These are phyloP conservation scores for Curvularia sp. DNA, from an alignment of 2,329 filamentous ascomycete species.

Conservation along the genomic window DNA sequence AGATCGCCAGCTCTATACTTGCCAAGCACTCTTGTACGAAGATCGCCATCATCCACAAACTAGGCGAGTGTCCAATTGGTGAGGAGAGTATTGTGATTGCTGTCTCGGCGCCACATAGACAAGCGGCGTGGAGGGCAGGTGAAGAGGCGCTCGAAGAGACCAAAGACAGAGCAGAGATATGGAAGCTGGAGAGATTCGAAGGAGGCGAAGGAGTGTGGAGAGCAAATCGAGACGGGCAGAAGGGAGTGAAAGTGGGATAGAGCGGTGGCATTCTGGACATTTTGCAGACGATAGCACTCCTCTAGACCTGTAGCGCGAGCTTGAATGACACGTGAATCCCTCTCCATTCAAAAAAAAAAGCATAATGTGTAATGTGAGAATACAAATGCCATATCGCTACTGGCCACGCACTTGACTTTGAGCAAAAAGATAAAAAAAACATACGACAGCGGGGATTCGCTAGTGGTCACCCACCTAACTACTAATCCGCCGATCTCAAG, in stretches of 20 bases:
- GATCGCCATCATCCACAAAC: constrained; percentile 81
- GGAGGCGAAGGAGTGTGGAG: constrained; percentile 82
- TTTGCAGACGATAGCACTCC: background rate
- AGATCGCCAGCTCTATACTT: constrained; percentile 66
- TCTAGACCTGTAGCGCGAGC: background rate
- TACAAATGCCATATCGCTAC: too few relatives aligned
- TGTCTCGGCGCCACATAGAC: constrained; percentile 81
- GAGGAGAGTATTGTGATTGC: constrained; percentile 93
- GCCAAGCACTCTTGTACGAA: constrained; percentile 71
- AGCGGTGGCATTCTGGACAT: constrained; percentile 4
- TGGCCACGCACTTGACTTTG: too few relatives aligned
- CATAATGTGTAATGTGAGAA: background rate
- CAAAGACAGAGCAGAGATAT: constrained; percentile 89
- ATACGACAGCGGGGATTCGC: too few relatives aligned
- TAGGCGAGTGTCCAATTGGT: constrained; percentile 85
- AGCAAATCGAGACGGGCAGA: constrained; percentile 78
- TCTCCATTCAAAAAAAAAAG: background rate
- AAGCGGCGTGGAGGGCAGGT: constrained; percentile 84
- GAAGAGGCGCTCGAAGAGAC: constrained; percentile 89
- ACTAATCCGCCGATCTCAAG: too few relatives aligned
- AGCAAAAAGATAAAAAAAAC: too few relatives aligned
- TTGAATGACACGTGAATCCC: background rate
- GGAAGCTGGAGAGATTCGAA: constrained; percentile 91
- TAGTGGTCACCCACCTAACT: too few relatives aligned
- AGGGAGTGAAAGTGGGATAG: constrained; percentile 59